A percentile compares a stretch with the other conserved stretches of the same genome.
Evolutionary conservation across 2,329 filamentous ascomycete species (phyloP).

Genomic region (Sporothrix humicola): DNA sequence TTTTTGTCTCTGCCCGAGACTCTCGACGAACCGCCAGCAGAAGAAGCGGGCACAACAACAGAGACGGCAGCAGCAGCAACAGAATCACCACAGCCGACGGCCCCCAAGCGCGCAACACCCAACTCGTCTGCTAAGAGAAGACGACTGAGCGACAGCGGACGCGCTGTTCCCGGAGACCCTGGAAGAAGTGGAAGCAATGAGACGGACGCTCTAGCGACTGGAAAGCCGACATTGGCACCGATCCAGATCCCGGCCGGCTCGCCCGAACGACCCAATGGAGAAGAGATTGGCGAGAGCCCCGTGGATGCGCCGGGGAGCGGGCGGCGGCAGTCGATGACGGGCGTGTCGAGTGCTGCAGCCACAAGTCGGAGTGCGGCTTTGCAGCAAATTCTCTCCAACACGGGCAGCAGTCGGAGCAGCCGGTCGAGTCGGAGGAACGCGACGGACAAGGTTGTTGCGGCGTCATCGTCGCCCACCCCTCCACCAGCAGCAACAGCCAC

Average conservation of each 20-base stretch:
- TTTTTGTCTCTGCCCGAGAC: constrained; percentile 46
- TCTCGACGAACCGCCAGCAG: constrained; percentile 32
- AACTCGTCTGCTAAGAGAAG: constrained; percentile 58
- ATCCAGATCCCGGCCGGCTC: background rate
- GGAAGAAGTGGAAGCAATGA: background rate
- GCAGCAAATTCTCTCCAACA: constrained; percentile 47
- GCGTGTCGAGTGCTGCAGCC: constrained; percentile 44
- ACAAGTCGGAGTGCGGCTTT: constrained; percentile 47
- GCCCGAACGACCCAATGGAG: constrained; percentile 39
- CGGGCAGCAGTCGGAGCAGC: constrained; percentile 40
- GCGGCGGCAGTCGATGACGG: constrained; percentile 49
- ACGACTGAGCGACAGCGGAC: constrained; percentile 43
- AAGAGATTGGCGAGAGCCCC: constrained; percentile 61
- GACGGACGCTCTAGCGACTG: background rate
- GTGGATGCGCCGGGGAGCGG: constrained; percentile 62
- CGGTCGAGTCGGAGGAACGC: background rate
- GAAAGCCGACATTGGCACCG: background rate
- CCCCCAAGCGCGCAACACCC: constrained; percentile 46
- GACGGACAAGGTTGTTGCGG: constrained; percentile 36
- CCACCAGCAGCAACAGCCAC: background rate
- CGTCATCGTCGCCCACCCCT: constrained; percentile 17
- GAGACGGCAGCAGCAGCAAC: background rate
- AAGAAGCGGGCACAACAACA: constrained; percentile 28
- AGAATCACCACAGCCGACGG: constrained; percentile 29
- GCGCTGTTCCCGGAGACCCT: background rate